Conservation (phyloP, 768 basidiomycete genomes). For the Agrocybe chaxingu region DNA sequence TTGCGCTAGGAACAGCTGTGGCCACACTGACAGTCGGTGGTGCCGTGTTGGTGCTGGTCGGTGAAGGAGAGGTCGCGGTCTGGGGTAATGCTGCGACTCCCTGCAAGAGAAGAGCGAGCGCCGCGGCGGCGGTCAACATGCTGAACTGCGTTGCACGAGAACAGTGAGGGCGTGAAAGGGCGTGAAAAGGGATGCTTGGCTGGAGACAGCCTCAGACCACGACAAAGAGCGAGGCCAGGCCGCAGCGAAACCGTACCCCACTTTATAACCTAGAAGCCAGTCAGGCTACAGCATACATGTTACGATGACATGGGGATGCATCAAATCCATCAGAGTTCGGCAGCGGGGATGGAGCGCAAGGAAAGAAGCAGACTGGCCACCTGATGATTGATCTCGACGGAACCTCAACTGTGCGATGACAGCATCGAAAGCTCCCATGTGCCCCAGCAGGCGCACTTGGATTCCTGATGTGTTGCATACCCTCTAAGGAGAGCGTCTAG, state of each 20-base stretch:
- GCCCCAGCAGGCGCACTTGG: background rate
- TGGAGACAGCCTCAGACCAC: background rate
- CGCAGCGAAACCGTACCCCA: slow-evolving; percentile 4
- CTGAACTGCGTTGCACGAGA: no score
- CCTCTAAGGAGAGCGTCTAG: background rate
- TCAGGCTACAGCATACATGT: slow-evolving; percentile 1
- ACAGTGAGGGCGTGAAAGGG: background rate
- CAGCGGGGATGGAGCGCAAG: slow-evolving; percentile 19
- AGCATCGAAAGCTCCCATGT: background rate
- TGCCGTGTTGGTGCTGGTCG: slow-evolving; percentile 10
- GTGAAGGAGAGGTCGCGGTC: slow-evolving; percentile 14
- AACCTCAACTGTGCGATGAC: background rate
- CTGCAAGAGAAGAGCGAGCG: slow-evolving; percentile 10
- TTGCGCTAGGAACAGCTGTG: slow-evolving; percentile 65
- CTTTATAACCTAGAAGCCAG: slow-evolving; percentile 11
- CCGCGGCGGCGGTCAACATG: slow-evolving; percentile 23
- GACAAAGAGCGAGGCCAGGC: slow-evolving; percentile 1
- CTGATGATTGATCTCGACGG: slow-evolving; percentile 7
- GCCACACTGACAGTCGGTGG: slow-evolving; percentile 39
- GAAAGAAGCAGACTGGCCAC: slow-evolving; percentile 10
- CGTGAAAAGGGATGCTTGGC: background rate
- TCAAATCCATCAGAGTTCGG: slow-evolving; percentile 14
- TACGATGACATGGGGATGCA: slow-evolving; percentile 11
- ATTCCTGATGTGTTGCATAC: no score
- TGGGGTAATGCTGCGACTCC: slow-evolving; percentile 9